Percentiles rank a stretch among this genome's conserved stretches.
phyloP scores from a whole-genome alignment of 1,139 yeast species.

The Zygosaccharomyces pseudobailii region DNA sequence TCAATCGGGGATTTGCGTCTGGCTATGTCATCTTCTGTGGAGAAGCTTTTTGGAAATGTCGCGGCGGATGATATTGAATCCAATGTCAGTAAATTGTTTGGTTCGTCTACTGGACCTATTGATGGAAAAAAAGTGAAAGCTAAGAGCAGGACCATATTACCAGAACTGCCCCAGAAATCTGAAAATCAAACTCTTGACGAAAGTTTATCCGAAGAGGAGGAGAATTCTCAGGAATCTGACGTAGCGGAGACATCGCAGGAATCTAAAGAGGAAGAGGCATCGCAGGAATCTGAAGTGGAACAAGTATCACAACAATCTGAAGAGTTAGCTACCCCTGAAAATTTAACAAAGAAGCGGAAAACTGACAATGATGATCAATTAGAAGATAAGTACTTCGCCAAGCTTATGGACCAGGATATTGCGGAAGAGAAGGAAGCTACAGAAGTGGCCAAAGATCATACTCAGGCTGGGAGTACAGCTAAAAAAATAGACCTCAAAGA shows the following conservation, averaged over 20 bases:
- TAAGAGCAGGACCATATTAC: slow-evolving; percentile 26
- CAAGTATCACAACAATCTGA: slow-evolving; percentile 3
- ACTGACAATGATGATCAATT: slow-evolving; percentile 43
- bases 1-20: neutral
- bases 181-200: neutral
- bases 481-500: slow-evolving; percentile 47
- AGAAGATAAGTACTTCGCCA: slow-evolving; percentile 45
- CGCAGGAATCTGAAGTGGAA: slow-evolving; percentile 17
- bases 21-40: slow-evolving; percentile 40
- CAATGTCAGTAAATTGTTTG: slow-evolving; percentile 21
- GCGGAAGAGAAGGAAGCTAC: slow-evolving; percentile 22
- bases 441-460: slow-evolving; percentile 14
- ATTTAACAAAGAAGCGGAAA: slow-evolving; percentile 28
- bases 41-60: slow-evolving; percentile 38
- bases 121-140: slow-evolving; percentile 24
- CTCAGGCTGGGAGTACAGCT: slow-evolving; percentile 22
- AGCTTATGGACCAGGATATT: slow-evolving; percentile 35
- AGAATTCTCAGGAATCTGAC: slow-evolving; percentile 19
- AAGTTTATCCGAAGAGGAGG: slow-evolving; percentile 13
- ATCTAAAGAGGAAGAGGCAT: slow-evolving; percentile 18
- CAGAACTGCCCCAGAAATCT: slow-evolving; percentile 4
- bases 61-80: slow-evolving; percentile 25
- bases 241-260: slow-evolving; percentile 14
- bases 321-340: slow-evolving; percentile 16
- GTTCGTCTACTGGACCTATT: slow-evolving; percentile 24